Evolutionary conservation across 805 yeast genomes (phyloP), one percentile per base, ranked within the genome.

Genomic region (Myxozyma geophila): DNA sequence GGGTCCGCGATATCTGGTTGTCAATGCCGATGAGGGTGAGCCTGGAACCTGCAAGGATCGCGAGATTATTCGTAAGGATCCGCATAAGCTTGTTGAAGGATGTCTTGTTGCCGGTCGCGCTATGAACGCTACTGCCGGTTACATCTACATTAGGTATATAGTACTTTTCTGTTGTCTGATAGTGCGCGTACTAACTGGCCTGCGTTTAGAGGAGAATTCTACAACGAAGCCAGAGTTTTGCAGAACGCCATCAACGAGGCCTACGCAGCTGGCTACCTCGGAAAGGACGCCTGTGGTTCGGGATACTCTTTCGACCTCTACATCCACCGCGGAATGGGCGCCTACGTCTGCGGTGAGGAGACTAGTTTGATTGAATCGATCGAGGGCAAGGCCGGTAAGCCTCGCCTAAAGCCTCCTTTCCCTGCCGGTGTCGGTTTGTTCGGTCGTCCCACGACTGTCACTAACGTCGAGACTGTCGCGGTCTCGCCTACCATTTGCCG

Each of bases 21-120:
- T 90, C 72, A 90, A 90, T 77, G 96, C 96, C 60, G 96, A 90
- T 80, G 96, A 90, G 79, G 96, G 96, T 72, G 96, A 90, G 78
- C 96, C 96, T 13, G 96, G 96, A 66, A 90, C 96, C 57, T 90
- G 96, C 78, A 90, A 90, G 79, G 96, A 90, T 77, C 84, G 96
- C 75, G 96, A 90, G 77, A 90, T 90, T 75, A 87, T 90, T 74
- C 84, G 96, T 76, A 90, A 90, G 77, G 96, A 90, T 75, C 96
- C 96, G 49, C 96, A 90, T 76, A 90, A 90, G 80, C 85, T 90
- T 67, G 89, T 90, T 59, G 96, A 90, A 77, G 96, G 96, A n/a
- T 90, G 96, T 79, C 79, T 90, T 58, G 81, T 90, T 68, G 92
- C 95, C 21, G 96, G 96, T 58, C 82, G 96, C 67, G 96, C 91